Percentiles rank a stretch among this genome's conserved stretches.
phyloP scores from a whole-genome alignment of 306 rosid genomes.

The Dryas drummondii region DNA sequence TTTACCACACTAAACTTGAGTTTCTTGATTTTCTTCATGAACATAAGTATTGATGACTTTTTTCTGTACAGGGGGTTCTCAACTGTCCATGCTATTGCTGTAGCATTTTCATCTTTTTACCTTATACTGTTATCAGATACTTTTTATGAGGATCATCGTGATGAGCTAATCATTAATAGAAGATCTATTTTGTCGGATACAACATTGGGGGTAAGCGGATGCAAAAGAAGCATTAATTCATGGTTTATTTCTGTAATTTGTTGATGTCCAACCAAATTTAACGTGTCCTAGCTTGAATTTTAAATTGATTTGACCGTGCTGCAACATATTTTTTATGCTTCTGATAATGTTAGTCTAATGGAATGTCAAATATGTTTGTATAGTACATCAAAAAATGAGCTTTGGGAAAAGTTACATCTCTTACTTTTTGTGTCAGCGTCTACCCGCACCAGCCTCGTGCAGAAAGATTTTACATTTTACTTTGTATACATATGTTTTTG shows the following conservation, averaged over 20 bases:
- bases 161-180: constrained; percentile 51
- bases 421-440: not conserved
- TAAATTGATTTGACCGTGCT: not conserved
- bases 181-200: constrained; percentile 72
- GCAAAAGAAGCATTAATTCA: constrained; percentile 18
- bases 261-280: not conserved
- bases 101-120: constrained; percentile 62
- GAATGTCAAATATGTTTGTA: not conserved
- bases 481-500: not conserved
- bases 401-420: not conserved
- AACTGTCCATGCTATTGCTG: constrained; percentile 80
- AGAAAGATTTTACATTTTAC: not conserved
- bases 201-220: constrained; percentile 65
- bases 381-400: not conserved
- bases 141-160: constrained; percentile 47
- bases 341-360: not conserved
- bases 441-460: not conserved
- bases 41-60: constrained; percentile 13
- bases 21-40: constrained; percentile 17
- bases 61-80: constrained; percentile 76
- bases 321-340: not conserved
- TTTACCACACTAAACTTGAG: constrained; percentile 15
- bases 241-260: constrained; percentile 10
- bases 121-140: constrained; percentile 60
- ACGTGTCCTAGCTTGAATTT: not conserved